Evolutionary conservation across 1,284 basidiomycete species (phyloP).

Genomic region (Tranzscheliella williamsii): DNA sequence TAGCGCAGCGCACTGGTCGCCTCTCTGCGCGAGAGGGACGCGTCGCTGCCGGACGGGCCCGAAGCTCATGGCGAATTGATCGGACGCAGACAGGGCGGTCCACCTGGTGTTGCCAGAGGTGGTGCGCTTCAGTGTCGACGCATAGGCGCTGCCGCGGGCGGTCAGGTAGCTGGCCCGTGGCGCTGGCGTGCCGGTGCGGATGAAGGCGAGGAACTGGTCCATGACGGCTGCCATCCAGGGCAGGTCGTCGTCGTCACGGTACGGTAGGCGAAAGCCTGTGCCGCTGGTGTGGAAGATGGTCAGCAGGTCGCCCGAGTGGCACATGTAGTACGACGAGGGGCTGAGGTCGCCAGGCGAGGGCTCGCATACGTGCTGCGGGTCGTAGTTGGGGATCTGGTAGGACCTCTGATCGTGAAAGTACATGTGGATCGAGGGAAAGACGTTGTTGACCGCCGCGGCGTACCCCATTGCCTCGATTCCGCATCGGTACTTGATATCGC

Average conservation of each 20-base stretch:
- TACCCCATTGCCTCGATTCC: constrained; percentile 33
- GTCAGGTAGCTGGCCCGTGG: constrained; percentile 9
- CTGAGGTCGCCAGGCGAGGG: constrained; percentile 9
- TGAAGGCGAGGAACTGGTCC: constrained; percentile 30
- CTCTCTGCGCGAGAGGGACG: constrained; percentile 15
- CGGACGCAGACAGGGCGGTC: constrained; percentile 7
- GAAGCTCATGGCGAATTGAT: constrained; percentile 14
- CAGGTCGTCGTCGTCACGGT: constrained; percentile 23
- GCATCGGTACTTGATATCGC: constrained; percentile 28
- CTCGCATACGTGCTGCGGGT: constrained; percentile 18
- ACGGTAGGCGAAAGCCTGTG: constrained; percentile 15
- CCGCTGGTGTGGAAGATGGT: constrained; percentile 28
- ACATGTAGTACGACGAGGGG: constrained; percentile 33
- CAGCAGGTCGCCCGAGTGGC: constrained; percentile 37
- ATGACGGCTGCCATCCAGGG: constrained; percentile 22
- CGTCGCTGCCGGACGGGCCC: constrained; percentile 27
- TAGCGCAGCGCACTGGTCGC: constrained; percentile 32
- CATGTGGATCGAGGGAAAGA: constrained; percentile 28
- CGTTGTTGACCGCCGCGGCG: constrained; percentile 24
- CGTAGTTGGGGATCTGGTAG: constrained; percentile 33
- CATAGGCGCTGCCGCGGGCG: constrained; percentile 20
- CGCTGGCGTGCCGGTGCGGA: constrained; percentile 23
- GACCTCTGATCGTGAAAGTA: constrained; percentile 29
- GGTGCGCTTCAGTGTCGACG: constrained; percentile 11
- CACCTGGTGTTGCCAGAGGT: constrained; percentile 7